Percentiles rank a stretch among this genome's conserved stretches.
These are phyloP conservation scores for Artemisia annua DNA, from an alignment of 129 eudicot genomes.

Conservation along the genomic window DNA sequence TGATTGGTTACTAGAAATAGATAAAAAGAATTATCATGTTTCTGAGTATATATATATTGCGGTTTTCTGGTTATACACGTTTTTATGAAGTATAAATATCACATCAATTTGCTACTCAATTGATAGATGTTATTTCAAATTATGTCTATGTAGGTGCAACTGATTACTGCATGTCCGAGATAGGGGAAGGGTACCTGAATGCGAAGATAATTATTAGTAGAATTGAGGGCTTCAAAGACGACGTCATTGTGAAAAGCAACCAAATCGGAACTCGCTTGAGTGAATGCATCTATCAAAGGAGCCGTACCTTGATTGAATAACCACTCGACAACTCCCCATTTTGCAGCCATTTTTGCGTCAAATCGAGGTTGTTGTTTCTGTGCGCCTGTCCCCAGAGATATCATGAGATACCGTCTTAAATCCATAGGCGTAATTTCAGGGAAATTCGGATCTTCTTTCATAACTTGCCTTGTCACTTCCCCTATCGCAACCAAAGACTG, in stretches of 20 bases:
- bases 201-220: conserved; percentile 49
- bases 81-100: too few species aligned
- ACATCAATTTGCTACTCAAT: too few species aligned
- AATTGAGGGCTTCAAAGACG: conserved; percentile 44
- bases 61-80: too few species aligned
- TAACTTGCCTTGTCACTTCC: conserved; percentile 45
- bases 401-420: conserved; percentile 40
- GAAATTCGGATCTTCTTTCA: conserved; percentile 33
- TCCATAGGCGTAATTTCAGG: conserved; percentile 36
- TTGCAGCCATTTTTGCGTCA: conserved; percentile 40
- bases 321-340: conserved; percentile 63
- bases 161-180: too few species aligned
- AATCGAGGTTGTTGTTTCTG: conserved; percentile 39
- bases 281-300: conserved; percentile 20
- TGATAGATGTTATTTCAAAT: too few species aligned
- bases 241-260: conserved; percentile 46
- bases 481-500: conserved; percentile 57
- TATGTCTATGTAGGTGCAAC: too few species aligned
- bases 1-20: neutral
- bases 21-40: too few species aligned
- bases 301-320: conserved; percentile 26
- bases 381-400: conserved; percentile 57
- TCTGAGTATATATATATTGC: too few species aligned
- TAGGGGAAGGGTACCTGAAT: conserved; percentile 36
- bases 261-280: conserved; percentile 24